Base-by-base conservation (phyloP, 2,329 filamentous ascomycete species). In the Diaporthe ilicicola region DNA sequence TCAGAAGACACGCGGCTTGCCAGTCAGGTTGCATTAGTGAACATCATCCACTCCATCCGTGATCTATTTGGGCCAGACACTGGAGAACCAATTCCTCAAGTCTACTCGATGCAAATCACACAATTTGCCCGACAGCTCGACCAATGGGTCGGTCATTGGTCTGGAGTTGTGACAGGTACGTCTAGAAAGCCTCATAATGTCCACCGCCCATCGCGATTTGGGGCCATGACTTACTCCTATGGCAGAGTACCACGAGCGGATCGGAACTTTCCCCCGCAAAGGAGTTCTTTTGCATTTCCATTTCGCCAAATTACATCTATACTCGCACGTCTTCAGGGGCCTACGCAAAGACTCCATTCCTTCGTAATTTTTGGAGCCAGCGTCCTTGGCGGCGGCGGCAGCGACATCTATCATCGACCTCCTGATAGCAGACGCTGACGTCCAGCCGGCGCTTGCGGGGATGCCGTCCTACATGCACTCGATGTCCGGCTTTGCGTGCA, bases 51-150 rank as follows among this genome's bases (percentile, higher is more conserved):
- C 76, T 83, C 86, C 77, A 78, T 89, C 75, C 79, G 86, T 74
- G 80, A 89, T 7, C 70, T 88, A 0, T 90, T 90, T 71, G 88
- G 89, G 0, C 84, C 85, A 0, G 88, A 90, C 61, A 85, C 81
- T 0, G 85, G 87, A 22, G 84, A 87, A 37, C 81, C 84, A 0
- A 79, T 90, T 4, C 85, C 85, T 0, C 81, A 85, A 27, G 82
- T 84, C 3, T 87, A 89, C 69, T 82, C 86, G 39, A 82, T 84
- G 10, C 88, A 90, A 66, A 79, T 80, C 42, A 73, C 70, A 3
- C 79, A 77, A 69, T 80, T 77, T 12, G 73, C 76, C 6, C 74
- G 78, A 2, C 80, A 82, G 27, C 74, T 83, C 1, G 81, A 82
- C 6, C 76, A 79, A n/a, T 83, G 82, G 80, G 74, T 81, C 3